phyloP scores from a whole-genome alignment of 2,329 filamentous ascomycete genomes.

The Cercospora nicotianae region DNA sequence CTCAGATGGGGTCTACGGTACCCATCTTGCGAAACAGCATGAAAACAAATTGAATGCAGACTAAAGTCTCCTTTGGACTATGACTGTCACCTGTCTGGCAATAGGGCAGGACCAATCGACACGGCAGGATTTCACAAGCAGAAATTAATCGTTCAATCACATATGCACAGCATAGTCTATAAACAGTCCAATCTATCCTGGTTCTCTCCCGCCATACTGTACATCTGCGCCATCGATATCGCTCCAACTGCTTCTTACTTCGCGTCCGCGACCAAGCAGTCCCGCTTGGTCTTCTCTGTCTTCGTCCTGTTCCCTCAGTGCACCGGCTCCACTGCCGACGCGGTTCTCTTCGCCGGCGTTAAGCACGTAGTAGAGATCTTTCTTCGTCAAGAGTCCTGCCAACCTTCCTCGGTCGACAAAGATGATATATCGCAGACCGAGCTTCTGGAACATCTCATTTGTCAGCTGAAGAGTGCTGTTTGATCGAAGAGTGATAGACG shows the following conservation, averaged over 20 bases:
- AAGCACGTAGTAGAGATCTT: constrained; percentile 92
- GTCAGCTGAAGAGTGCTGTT: constrained; percentile 78
- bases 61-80: neutral
- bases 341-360: constrained; percentile 61
- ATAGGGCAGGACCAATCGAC: no score
- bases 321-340: constrained; percentile 37
- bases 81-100: neutral
- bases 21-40: neutral
- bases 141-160: neutral
- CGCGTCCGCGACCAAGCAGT: constrained; percentile 32
- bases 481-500: constrained; percentile 83
- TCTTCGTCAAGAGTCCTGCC: constrained; percentile 88
- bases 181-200: neutral
- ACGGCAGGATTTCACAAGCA: neutral
- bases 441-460: constrained; percentile 88
- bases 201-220: neutral
- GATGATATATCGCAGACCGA: constrained; percentile 86
- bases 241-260: neutral
- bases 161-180: constrained; percentile 1
- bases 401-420: constrained; percentile 80
- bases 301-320: constrained; percentile 40
- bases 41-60: neutral
- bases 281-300: constrained; percentile 45
- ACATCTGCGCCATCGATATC: neutral
- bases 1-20: neutral